Evolutionary conservation across 768 basidiomycete genomes (phyloP), one percentile per base, ranked within the genome.

Genomic region (Suillus subluteus): DNA sequence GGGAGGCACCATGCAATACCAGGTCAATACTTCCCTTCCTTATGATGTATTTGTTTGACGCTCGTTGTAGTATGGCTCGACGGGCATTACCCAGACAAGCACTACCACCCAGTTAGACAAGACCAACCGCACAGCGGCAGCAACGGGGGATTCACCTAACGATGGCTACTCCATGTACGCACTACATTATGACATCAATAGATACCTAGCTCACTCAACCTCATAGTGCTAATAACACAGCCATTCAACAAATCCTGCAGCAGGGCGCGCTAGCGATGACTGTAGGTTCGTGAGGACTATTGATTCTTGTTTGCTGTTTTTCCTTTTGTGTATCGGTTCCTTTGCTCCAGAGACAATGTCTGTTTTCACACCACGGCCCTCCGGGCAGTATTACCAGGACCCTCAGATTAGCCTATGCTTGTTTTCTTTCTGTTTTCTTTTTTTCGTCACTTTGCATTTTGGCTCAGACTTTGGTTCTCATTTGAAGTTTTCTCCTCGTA

Each of bases 121-220:
- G 9, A 86, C 80, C 7, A 68, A 72, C 32, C 21, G 77, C 35
- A 67, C 35, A 70, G 71, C 12, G 12, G 38, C 18, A 72, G 76
- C 72, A n/a, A 83, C 83, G 5, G 86, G 84, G 7, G 64, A 79
- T 16, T 86, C 87, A 3, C 89, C 89, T 32, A 87, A 88, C 62
- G 89, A 91, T 74, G 89, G 89, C 73, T 90, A 90, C 70, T 79
- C 81, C 55, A 79, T 65, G 77, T 79, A 50, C 44, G 79, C 62
- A 35, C 9, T 12, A 9, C 26, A 6, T 41, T 41, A 41, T 59
- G 26, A 11, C 9, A 11, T 26, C 1, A 26, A 59, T 6, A 41
- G 9, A 59, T 11, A 32, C 9, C 16, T 18, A 3, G 23, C 58
- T 59, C 40, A 59, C 26, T 30, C 26, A 41, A 41, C 5, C 8